Evolutionary conservation across 352 stramenopile species (phyloP), one percentile per base, ranked within the genome.

Genomic region (Pilasporangium apinafurcum): DNA sequence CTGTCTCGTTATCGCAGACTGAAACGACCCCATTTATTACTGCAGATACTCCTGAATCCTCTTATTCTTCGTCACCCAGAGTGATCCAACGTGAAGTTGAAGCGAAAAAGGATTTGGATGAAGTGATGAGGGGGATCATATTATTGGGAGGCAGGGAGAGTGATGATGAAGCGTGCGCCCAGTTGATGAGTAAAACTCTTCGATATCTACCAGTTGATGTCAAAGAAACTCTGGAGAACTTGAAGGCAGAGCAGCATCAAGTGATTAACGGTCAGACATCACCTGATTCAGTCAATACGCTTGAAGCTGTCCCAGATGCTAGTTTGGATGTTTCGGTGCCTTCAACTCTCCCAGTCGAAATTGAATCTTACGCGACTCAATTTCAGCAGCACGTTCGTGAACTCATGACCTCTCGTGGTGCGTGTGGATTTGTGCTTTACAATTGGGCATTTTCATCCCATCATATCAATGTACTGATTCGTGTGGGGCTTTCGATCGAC

Each of bases 401-500:
- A 5, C 10, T 39, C 7, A 62, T 74, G 53, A 8, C 26, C 18
- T 14, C 42, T 2, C 28, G 51, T 2, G 25, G 28, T 3, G 65
- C 63, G 12, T 54, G 65, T n/a, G 71, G 68, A 1, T 60, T 79
- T 21, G 48, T 87, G 12, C 47, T 87, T 17, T 83, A 61, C 52
- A 83, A 83, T 18, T 82, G 62, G 53, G 56, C 67, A 14, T 76
- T 85, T 43, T 59, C 69, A 10, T 45, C 31, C 0, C 45, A 43
- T 20, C 68, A 85, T 16, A 56, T 67, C 1, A 74, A 78, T 35
- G 27, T 65, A 5, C 40, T 87, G 18, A 81, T 68, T n/a, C 54
- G 51, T 6, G 32, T 62, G 13, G 69, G 69, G 1, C 28, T 85
- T 1, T 53, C 75, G 0, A 42, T 87, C 8, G 71, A 85, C 41